Conservation (phyloP, 2,329 filamentous ascomycete genomes). For the Capronia coronata region DNA sequence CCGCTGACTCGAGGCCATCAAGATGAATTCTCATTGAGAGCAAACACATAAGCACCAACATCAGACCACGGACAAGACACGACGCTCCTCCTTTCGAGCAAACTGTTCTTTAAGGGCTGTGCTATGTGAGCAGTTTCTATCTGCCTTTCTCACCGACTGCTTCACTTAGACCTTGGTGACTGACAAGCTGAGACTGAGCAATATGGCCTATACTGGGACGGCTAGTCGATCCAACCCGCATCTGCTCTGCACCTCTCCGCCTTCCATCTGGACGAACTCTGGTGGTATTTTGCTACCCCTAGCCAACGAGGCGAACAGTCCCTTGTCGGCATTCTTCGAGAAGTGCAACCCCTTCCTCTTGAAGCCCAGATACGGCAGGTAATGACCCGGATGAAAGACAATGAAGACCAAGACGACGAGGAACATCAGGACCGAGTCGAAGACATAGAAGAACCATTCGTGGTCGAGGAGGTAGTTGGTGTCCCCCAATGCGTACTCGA, state of each 20-base stretch:
- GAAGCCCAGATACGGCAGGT: slow-evolving; percentile 20
- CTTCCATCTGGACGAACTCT: background rate
- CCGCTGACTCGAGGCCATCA: too few relatives aligned
- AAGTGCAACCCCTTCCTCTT: slow-evolving; percentile 15
- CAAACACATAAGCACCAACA: too few relatives aligned
- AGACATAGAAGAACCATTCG: slow-evolving; percentile 23
- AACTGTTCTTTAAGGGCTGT: too few relatives aligned
- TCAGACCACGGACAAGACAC: too few relatives aligned
- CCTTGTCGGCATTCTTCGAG: slow-evolving; percentile 17
- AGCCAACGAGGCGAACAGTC: slow-evolving; percentile 12
- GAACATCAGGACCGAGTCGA: slow-evolving; percentile 21
- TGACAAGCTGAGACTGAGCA: too few relatives aligned
- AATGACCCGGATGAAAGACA: slow-evolving; percentile 20
- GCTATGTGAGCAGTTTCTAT: too few relatives aligned
- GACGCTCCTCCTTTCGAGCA: too few relatives aligned
- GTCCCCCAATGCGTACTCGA: slow-evolving; percentile 18
- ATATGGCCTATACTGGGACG: too few relatives aligned
- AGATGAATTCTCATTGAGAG: too few relatives aligned
- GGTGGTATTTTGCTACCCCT: slow-evolving; percentile 8
- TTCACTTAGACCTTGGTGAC: too few relatives aligned
- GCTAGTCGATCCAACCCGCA: too few relatives aligned
- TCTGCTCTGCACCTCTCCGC: background rate
- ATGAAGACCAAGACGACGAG: slow-evolving; percentile 15
- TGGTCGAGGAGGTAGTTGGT: slow-evolving; percentile 19
- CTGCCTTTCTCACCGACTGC: too few relatives aligned